These are phyloP conservation scores for Penicillium sp. DNA, from an alignment of 2,329 filamentous ascomycete species.

Conservation along the genomic window DNA sequence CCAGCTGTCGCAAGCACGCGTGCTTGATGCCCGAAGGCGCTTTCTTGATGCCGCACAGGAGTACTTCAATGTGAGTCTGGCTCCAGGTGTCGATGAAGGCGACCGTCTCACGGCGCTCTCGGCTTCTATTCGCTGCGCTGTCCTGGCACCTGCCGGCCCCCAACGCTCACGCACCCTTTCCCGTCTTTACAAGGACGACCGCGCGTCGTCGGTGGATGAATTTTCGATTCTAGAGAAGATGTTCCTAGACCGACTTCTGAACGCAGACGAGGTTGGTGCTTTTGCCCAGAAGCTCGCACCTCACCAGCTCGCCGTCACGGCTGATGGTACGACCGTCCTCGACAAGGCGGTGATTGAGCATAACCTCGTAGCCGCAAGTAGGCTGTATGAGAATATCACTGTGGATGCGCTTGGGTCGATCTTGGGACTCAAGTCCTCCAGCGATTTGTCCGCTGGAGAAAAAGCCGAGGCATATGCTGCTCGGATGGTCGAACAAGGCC, in stretches of 20 bases:
- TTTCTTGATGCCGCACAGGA: constrained; percentile 83
- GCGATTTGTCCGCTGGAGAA: constrained; percentile 50
- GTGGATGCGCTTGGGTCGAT: constrained; percentile 70
- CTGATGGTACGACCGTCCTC: constrained; percentile 87
- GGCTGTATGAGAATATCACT: constrained; percentile 69
- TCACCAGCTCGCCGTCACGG: constrained; percentile 83
- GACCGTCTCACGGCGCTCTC: constrained; percentile 79
- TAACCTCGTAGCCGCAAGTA: constrained; percentile 81
- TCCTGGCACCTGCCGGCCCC: constrained; percentile 86
- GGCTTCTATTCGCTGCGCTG: constrained; percentile 84
- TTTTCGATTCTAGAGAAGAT: constrained; percentile 94
- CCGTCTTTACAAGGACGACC: constrained; percentile 88
- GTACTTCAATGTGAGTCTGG: constrained; percentile 82
- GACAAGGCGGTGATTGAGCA: constrained; percentile 93
- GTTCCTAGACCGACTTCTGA: constrained; percentile 81
- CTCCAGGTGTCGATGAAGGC: constrained; percentile 70
- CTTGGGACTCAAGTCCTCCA: constrained; percentile 60
- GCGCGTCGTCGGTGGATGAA: constrained; percentile 67
- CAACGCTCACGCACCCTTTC: constrained; percentile 72
- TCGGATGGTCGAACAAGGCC: constrained; percentile 90
- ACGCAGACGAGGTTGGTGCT: constrained; percentile 72
- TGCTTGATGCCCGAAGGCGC: constrained; percentile 80
- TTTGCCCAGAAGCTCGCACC: constrained; percentile 75
- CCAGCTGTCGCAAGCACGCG: constrained; percentile 83
- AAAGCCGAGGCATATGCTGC: constrained; percentile 88